Conservation (phyloP, 208 protist genomes). For the Herpetomonas samuelpessoai region DNA sequence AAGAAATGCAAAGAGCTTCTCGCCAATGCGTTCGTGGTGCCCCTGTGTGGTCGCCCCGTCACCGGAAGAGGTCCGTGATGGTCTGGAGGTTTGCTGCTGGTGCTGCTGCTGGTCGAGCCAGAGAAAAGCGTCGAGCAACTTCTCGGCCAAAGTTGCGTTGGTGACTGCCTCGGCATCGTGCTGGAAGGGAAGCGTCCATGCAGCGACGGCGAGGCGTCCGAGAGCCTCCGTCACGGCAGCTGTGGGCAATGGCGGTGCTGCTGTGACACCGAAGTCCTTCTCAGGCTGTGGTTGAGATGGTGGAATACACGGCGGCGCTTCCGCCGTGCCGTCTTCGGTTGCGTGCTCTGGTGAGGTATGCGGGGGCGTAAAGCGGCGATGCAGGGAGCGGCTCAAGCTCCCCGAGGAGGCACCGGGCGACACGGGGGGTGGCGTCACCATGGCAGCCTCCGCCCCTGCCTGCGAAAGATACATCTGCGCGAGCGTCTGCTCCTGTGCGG, state of each 20-base stretch:
- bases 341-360: not conserved
- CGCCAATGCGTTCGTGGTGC: not conserved
- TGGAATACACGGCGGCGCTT: no score
- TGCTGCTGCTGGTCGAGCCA: slow-evolving; percentile 6
- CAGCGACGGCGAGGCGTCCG: not conserved
- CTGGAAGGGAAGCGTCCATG: slow-evolving; percentile 1
- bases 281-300: slow-evolving; percentile 19
- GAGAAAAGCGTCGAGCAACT: slow-evolving; percentile 13
- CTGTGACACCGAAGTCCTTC: no score
- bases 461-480: not conserved
- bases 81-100: not conserved
- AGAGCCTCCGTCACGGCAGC: not conserved
- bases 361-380: not conserved
- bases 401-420: not conserved
- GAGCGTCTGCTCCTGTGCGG: not conserved
- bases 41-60: not conserved
- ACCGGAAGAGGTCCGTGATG: no score
- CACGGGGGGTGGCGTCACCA: no score
- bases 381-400: not conserved
- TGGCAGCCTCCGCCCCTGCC: not conserved
- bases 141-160: slow-evolving; percentile 6
- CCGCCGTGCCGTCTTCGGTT: not conserved
- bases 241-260: no score
- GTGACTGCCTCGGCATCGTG: not conserved
- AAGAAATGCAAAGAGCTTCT: not conserved